Conservation (phyloP, 148 eudicot species). For the Mesembryanthemum crystallinum region DNA sequence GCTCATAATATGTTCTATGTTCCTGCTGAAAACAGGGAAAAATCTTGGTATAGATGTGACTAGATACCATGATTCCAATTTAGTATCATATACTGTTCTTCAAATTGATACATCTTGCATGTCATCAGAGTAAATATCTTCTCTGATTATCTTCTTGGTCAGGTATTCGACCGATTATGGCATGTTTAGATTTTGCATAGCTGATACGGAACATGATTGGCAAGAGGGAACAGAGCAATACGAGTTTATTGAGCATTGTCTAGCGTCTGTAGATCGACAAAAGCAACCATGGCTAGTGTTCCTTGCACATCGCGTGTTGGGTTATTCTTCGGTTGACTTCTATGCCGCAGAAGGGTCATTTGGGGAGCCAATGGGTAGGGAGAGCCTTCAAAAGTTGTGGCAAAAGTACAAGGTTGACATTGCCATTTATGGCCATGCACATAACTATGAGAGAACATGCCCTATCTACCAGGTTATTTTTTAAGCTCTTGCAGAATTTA, state of each 20-base stretch:
- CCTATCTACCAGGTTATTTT: conserved; percentile 65
- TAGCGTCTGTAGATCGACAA: conserved; percentile 66
- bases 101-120: too few relatives aligned
- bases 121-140: too few relatives aligned
- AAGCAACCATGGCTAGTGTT: conserved; percentile 90
- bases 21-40: conserved; percentile 79
- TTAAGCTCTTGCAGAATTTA: too few relatives aligned
- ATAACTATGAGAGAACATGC: conserved; percentile 73
- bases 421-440: conserved; percentile 78
- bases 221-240: conserved; percentile 80
- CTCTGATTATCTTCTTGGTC: too few relatives aligned
- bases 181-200: conserved; percentile 83
- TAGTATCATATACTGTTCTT: too few relatives aligned
- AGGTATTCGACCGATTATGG: conserved; percentile 85
- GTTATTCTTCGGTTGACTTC: conserved; percentile 56
- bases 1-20: conserved; percentile 71
- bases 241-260: conserved; percentile 64
- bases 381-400: conserved; percentile 73
- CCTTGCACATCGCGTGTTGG: conserved; percentile 79
- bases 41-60: conserved; percentile 78
- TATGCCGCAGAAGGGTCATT: conserved; percentile 52
- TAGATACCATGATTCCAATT: too few relatives aligned
- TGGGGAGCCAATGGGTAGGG: conserved; percentile 86
- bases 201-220: conserved; percentile 88
- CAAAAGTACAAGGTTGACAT: conserved; percentile 82